These are phyloP conservation scores for Talaromyces sp. DNA, from an alignment of 2,329 filamentous ascomycete species.

Conservation along the genomic window DNA sequence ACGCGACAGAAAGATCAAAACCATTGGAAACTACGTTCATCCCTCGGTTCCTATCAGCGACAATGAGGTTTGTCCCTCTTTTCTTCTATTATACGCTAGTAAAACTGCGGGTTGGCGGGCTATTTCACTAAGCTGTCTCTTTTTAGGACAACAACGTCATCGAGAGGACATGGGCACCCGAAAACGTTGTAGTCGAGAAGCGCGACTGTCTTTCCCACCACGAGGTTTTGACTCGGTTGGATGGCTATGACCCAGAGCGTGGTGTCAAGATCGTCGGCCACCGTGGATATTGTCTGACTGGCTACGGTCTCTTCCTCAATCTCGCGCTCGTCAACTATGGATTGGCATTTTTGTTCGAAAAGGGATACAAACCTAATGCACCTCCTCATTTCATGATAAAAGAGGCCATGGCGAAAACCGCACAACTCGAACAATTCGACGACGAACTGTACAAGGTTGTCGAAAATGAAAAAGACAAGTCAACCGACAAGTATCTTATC, in stretches of 20 bases:
- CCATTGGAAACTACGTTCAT: slow-evolving; percentile 89
- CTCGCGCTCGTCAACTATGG: slow-evolving; percentile 94
- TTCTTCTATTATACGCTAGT: not conserved
- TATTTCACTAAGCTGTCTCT: not conserved
- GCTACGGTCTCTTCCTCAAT: slow-evolving; percentile 87
- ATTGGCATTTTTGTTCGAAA: slow-evolving; percentile 76
- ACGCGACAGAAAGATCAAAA: slow-evolving; percentile 73
- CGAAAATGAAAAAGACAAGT: slow-evolving; percentile 69
- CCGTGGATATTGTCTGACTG: slow-evolving; percentile 85
- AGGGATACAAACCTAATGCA: slow-evolving; percentile 77
- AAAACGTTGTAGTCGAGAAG: slow-evolving; percentile 69
- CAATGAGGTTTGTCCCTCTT: slow-evolving; percentile 58
- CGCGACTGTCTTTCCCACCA: slow-evolving; percentile 82
- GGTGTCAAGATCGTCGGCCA: slow-evolving; percentile 93
- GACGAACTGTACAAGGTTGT: slow-evolving; percentile 96
- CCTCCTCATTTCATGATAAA: slow-evolving; percentile 93
- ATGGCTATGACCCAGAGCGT: slow-evolving; percentile 88
- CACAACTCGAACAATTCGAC: slow-evolving; percentile 94
- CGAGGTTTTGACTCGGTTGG: slow-evolving; percentile 81
- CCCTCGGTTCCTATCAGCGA: slow-evolving; percentile 77
- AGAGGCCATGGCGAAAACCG: slow-evolving; percentile 96
- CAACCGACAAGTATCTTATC: slow-evolving; percentile 79
- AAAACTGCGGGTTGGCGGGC: not conserved
- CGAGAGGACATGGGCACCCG: slow-evolving; percentile 74
- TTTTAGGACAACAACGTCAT: slow-evolving; percentile 71